phyloP scores from a whole-genome alignment of 495 filamentous ascomycete species.

The Trichodelitschia bisporula region DNA sequence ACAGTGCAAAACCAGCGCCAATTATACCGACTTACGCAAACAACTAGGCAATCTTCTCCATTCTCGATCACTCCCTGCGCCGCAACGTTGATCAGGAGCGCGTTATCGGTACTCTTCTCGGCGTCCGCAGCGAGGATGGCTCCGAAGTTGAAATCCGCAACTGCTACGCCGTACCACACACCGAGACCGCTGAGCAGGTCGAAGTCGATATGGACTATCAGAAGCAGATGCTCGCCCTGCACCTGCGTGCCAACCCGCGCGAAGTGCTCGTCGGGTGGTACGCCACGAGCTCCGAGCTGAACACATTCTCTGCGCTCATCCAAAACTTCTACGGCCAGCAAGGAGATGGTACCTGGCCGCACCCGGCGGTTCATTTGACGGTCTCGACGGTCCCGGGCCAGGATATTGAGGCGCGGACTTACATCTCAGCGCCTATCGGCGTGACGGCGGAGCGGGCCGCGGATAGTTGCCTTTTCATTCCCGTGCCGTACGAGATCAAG shows the following conservation, averaged over 20 bases:
- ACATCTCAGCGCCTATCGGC: constrained; percentile 85
- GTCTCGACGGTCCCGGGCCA: constrained; percentile 67
- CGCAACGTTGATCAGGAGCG: constrained; percentile 73
- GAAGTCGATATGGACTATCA: constrained; percentile 99
- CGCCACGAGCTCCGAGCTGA: constrained; percentile 81
- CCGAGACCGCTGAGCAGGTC: constrained; percentile 92
- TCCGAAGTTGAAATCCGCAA: constrained; percentile 84
- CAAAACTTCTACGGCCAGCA: constrained; percentile 98
- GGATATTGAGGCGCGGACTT: constrained; percentile 65
- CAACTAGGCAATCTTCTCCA: constrained; percentile 93
- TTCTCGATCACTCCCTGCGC: constrained; percentile 88
- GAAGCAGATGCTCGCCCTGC: constrained; percentile 89
- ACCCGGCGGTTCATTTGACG: constrained; percentile 89
- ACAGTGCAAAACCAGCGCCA: background rate
- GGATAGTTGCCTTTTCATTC: constrained; percentile 88
- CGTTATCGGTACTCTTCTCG: constrained; percentile 88
- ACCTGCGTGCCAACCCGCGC: constrained; percentile 79
- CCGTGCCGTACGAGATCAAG: constrained; percentile 78
- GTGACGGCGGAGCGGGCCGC: constrained; percentile 83
- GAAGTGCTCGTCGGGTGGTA: constrained; percentile 96
- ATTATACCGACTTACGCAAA: too few relatives aligned
- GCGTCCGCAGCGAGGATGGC: constrained; percentile 81
- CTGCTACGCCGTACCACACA: constrained; percentile 93
- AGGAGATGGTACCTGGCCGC: constrained; percentile 86
- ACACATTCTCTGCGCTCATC: constrained; percentile 93